Base-by-base conservation (phyloP, 305 asterid genomes). In the Andrographis paniculata region DNA sequence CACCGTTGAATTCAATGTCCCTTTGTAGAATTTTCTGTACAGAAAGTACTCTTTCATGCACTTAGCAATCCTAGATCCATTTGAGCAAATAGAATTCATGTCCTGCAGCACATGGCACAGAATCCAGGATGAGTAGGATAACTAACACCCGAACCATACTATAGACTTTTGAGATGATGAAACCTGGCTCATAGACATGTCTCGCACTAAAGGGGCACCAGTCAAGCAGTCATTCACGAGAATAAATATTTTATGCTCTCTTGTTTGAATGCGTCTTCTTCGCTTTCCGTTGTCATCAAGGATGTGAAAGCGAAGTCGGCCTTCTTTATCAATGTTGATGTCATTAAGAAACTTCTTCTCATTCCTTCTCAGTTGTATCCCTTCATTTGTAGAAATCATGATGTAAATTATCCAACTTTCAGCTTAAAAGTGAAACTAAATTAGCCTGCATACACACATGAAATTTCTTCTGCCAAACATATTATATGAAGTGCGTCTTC, bases 321-420 rank as follows among this genome's bases (percentile, higher is more conserved):
- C 82, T 61, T 79, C 89, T 77, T 80, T 91, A 61, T 83, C 96
- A 51, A 44, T 72, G 71, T 91, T 87, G 63, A 91, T 80, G 75
- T 83, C 94, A 56, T 91, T 91, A 54, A 91, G 75, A 48, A 77
- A 65, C 76, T 79, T 91, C 82, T 91, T 91, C 68, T 91, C 99
- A 61, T 72, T 91, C 63, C 96, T 78, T 69, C 99, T 70, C 61
- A 91, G 82, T 55, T 91, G 99, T 78, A 91, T 87, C 99, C 99
- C 99, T 87, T 75, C 70, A 73, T 66, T 65, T 69, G 50, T 37
- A 61, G 62, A 63, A 50, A 22, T 60, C 65, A 55, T 42, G 65
- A 55, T 45, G 37, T 53, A 45, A 38, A 40, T 53, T 45, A 60
- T 42, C 62, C 52, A 53, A 22, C 31, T 55, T 48, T 53, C 22